phyloP scores from a whole-genome alignment of 2,329 filamentous ascomycete species.

The Alternaria panax region DNA sequence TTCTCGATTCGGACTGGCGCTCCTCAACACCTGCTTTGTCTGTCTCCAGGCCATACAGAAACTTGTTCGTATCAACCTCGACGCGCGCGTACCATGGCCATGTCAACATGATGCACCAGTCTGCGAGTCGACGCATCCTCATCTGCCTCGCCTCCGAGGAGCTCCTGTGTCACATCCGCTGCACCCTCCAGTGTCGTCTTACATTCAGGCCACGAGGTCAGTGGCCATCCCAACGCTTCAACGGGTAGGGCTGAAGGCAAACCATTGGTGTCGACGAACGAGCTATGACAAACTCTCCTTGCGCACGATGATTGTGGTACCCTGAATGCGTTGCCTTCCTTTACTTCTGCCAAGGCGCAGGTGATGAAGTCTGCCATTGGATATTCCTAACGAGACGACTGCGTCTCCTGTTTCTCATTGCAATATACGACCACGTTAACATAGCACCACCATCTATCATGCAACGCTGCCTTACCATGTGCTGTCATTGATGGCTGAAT shows the following conservation, averaged over 20 bases:
- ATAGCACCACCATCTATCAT: not conserved
- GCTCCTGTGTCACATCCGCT: not conserved
- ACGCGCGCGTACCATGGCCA: not conserved
- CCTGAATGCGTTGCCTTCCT: not conserved
- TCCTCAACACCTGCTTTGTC: constrained; percentile 33
- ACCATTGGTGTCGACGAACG: not conserved
- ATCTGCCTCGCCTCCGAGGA: not conserved
- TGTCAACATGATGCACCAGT: not conserved
- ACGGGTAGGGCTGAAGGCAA: constrained; percentile 13
- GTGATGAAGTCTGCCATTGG: not conserved
- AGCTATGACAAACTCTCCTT: not conserved
- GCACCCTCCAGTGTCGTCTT: not conserved
- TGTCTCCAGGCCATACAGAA: constrained; percentile 21
- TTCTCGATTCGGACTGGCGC: constrained; percentile 23
- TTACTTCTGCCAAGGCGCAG: not conserved
- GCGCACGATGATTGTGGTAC: not conserved
- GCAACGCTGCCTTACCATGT: not conserved
- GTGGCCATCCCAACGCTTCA: not conserved
- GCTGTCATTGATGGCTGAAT: not conserved
- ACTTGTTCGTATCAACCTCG: constrained; percentile 13
- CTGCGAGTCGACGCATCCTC: not conserved
- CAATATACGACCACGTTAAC: not conserved
- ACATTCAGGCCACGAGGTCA: not conserved
- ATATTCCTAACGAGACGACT: not conserved
- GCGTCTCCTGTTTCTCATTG: not conserved